Conservation (phyloP, 306 rosid species). For the Prunus mongolica region DNA sequence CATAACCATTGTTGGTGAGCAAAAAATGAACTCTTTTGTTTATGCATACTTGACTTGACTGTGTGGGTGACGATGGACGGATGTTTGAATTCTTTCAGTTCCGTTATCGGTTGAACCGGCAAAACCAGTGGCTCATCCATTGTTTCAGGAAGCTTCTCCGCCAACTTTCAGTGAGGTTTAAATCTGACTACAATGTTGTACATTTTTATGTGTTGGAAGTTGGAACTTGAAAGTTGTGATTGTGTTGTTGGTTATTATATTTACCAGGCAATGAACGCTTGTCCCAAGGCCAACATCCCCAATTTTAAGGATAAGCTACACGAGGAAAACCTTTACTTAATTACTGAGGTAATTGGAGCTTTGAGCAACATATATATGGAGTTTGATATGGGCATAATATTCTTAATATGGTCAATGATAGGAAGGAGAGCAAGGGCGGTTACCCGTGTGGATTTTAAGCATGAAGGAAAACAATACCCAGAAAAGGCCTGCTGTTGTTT, state of each 20-base stretch:
- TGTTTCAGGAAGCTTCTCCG: slow-evolving; percentile 43
- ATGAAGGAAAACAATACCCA: slow-evolving; percentile 44
- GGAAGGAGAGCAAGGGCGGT: slow-evolving; percentile 91
- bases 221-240: neutral
- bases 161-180: slow-evolving; percentile 46
- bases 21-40: neutral
- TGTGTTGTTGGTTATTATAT: slow-evolving; percentile 1
- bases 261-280: slow-evolving; percentile 50
- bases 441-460: slow-evolving; percentile 77
- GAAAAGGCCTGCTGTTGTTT: slow-evolving; percentile 71
- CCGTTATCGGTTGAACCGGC: slow-evolving; percentile 46
- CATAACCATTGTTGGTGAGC: too few species aligned
- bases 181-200: neutral
- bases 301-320: slow-evolving; percentile 49
- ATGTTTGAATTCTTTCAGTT: slow-evolving; percentile 36
- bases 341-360: slow-evolving; percentile 53
- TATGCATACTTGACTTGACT: neutral
- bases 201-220: neutral
- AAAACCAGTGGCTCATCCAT: slow-evolving; percentile 48
- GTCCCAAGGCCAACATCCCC: slow-evolving; percentile 46
- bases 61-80: neutral
- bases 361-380: neutral
- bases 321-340: slow-evolving; percentile 71
- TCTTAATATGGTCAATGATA: slow-evolving; percentile 17
- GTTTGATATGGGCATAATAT: neutral